Evolutionary conservation across 2,329 filamentous ascomycete species (phyloP).

Genomic region (Diaporthe humulicola): DNA sequence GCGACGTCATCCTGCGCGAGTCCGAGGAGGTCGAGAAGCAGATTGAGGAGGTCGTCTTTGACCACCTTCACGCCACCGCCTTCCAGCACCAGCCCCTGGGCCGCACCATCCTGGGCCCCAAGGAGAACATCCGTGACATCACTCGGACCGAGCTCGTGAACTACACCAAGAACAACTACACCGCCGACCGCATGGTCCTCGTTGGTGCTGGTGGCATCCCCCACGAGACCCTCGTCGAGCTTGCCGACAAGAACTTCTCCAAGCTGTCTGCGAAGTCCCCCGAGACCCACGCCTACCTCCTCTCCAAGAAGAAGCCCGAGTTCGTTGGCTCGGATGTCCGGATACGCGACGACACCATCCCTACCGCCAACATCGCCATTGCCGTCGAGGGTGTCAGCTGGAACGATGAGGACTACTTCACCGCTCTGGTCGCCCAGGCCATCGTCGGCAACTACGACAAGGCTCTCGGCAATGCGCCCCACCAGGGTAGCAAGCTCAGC

Average conservation of each 20-base stretch:
- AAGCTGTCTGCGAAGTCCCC: constrained; percentile 81
- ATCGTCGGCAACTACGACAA: constrained; percentile 99
- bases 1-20: constrained; percentile 98
- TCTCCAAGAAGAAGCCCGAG: constrained; percentile 89
- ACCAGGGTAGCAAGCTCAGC: constrained; percentile 98
- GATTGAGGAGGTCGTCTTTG: constrained; percentile 98
- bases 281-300: constrained; percentile 79
- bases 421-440: constrained; percentile 95
- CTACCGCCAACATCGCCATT: constrained; percentile 97
- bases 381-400: constrained; percentile 99
- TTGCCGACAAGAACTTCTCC: constrained; percentile 96
- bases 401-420: constrained; percentile 99
- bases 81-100: constrained; percentile 97
- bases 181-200: constrained; percentile 98
- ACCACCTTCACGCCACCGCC: constrained; percentile 98
- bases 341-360: constrained; percentile 95
- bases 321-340: constrained; percentile 97
- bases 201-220: constrained; percentile 95
- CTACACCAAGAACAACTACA: constrained; percentile 99
- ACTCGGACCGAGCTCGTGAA: constrained; percentile 88
- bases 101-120: constrained; percentile 96
- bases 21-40: constrained; percentile 99
- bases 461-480: constrained; percentile 96
- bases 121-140: constrained; percentile 98
- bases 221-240: constrained; percentile 92